Evolutionary conservation across 106 monocot genomes (phyloP).

Genomic region (Acanthochlamys bracteata): DNA sequence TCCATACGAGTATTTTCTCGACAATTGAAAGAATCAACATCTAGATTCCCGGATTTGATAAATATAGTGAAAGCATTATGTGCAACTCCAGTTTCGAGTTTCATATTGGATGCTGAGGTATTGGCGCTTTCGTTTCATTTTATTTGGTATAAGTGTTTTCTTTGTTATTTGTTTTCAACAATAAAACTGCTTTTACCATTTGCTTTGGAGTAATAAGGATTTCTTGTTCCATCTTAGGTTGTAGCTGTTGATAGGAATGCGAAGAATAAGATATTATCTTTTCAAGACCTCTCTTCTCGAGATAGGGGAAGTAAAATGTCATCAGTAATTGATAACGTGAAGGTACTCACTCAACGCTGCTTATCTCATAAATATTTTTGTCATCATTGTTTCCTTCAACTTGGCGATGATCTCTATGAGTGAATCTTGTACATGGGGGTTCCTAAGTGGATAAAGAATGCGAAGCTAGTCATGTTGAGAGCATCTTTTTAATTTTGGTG

Average conservation of each 20-base stretch:
- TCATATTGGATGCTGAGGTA: slow-evolving; percentile 96
- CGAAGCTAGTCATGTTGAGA: too few species aligned
- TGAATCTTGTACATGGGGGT: too few species aligned
- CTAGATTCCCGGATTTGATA: slow-evolving; percentile 83
- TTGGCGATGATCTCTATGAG: too few species aligned
- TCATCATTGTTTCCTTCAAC: too few species aligned
- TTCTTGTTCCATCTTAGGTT: slow-evolving; percentile 32
- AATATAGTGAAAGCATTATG: slow-evolving; percentile 49
- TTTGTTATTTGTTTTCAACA: too few species aligned
- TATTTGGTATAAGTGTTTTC: too few species aligned
- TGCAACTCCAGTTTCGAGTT: slow-evolving; percentile 35
- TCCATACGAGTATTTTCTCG: slow-evolving; percentile 83
- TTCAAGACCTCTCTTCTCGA: slow-evolving; percentile 84
- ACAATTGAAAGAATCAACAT: slow-evolving; percentile 71
- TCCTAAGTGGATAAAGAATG: too few species aligned
- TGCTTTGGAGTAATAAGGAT: not conserved
- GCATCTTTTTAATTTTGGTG: too few species aligned
- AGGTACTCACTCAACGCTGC: slow-evolving; percentile 30
- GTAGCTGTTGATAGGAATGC: slow-evolving; percentile 85
- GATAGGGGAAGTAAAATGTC: slow-evolving; percentile 70
- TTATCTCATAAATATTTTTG: too few species aligned
- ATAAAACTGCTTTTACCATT: slow-evolving; percentile 10
- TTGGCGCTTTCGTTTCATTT: not conserved
- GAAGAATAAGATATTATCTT: slow-evolving; percentile 63
- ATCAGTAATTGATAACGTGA: slow-evolving; percentile 52